Conservation (phyloP, 179 eudicot genomes). For the Silene coronaria region DNA sequence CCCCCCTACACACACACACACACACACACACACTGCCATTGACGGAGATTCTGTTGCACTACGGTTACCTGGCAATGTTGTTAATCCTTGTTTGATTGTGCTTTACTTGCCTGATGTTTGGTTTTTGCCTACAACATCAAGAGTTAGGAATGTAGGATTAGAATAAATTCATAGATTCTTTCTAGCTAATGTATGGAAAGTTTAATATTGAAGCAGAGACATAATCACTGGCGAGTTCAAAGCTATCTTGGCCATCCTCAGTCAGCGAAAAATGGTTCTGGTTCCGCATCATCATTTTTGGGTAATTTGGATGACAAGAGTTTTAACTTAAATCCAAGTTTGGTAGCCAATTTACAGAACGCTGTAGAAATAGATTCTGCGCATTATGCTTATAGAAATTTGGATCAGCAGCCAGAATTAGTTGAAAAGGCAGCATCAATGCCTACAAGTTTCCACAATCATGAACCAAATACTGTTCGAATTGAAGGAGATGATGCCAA, state of each 20-base stretch:
- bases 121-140: no score
- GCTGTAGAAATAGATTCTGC: slow-evolving; percentile 37
- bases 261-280: slow-evolving; percentile 43
- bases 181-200: neutral
- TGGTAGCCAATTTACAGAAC: slow-evolving; percentile 35
- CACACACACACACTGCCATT: no score
- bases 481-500: slow-evolving; percentile 41
- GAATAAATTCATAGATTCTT: neutral
- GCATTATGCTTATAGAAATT: slow-evolving; percentile 35
- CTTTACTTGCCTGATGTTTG: no score
- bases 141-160: no score
- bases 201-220: slow-evolving; percentile 44
- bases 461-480: slow-evolving; percentile 34
- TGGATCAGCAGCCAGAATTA: slow-evolving; percentile 43
- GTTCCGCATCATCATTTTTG: slow-evolving; percentile 38
- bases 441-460: slow-evolving; percentile 41
- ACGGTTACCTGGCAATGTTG: no score
- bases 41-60: no score
- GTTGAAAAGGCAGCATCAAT: slow-evolving; percentile 38
- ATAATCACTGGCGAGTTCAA: slow-evolving; percentile 78
- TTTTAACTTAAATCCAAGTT: slow-evolving; percentile 33
- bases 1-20: no score
- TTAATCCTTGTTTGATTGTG: no score
- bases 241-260: slow-evolving; percentile 50
- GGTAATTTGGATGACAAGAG: slow-evolving; percentile 56